phyloP scores from a whole-genome alignment of 768 basidiomycete genomes.

The Agaricus subrufescens region DNA sequence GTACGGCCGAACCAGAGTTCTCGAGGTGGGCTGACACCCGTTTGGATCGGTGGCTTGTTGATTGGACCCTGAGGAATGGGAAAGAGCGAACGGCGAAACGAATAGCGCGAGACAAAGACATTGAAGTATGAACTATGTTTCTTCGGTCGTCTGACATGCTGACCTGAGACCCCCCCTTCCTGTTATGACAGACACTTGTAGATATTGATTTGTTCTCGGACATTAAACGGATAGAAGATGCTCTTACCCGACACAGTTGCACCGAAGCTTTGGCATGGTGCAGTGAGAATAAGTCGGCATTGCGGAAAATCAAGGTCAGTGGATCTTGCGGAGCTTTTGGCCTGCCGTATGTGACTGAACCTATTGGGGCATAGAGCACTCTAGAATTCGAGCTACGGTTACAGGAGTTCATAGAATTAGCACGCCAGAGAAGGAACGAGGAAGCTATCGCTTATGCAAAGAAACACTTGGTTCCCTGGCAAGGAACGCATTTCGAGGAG shows the following conservation, averaged over 20 bases:
- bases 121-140: conserved; percentile 55
- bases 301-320: conserved; percentile 84
- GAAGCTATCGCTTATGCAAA: conserved; percentile 84
- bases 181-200: conserved; percentile 59
- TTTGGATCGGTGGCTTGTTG: conserved; percentile 86
- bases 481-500: conserved; percentile 73
- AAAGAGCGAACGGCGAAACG: conserved; percentile 71
- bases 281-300: conserved; percentile 88
- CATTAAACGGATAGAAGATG: conserved; percentile 80
- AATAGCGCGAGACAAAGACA: conserved; percentile 70
- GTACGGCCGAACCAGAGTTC: conserved; percentile 51
- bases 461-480: conserved; percentile 80
- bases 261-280: conserved; percentile 93
- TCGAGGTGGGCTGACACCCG: conserved; percentile 75
- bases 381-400: conserved; percentile 94
- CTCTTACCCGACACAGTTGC: conserved; percentile 70
- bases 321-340: background rate
- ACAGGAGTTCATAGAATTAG: conserved; percentile 95
- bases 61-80: conserved; percentile 83
- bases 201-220: conserved; percentile 92
- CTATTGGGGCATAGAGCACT: conserved; percentile 56
- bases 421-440: conserved; percentile 53
- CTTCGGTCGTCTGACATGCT: conserved; percentile 10
- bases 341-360: background rate
- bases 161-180: conserved; percentile 1